Base-by-base conservation (phyloP, 2,329 filamentous ascomycete genomes). In the Phoma sp. region DNA sequence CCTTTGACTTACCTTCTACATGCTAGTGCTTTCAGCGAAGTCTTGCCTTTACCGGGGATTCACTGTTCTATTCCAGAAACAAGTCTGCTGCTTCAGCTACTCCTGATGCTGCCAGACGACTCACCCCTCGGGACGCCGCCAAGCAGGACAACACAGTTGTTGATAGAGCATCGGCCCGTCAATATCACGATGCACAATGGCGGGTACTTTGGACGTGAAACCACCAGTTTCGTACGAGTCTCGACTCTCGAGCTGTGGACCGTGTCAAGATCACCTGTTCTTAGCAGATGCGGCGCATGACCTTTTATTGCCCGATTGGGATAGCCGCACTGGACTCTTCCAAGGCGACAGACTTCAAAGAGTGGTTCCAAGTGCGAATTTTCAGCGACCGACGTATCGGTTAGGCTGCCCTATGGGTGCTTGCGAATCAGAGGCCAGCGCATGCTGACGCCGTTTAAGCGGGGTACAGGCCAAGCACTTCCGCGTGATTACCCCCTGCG, bases 201-300 rank as follows among this genome's bases (percentile, higher is more conserved):
- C 56, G 52, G 28, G 36, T 37, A 30, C 40, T n/a, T 40, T 39
- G 47, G 21, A 25, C 28, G 38, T 42, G 40, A 42, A 25, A 46
- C 29, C 36, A 32, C 14, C 15, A 34, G 39, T 34, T 28, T 56
- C 36, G 51, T 52, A 40, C 53, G 47, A 57, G 59, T 61, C 61
- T 67, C 64, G 61, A 59, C 59, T 57, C 51, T 33, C 12, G 39
- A 39, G 12, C 39, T 23, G 46, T 49, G 51, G 51, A 46, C 46
- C 51, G 40, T 54, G 51, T 49, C 33, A 34, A 45, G 40, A 45
- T 54, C 51, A 54, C 28, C 51, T 54, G 51, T 39, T 47, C 51
- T 29, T 40, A 49, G 29, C 20, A 28, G 39, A 49, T 43, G 51
- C 51, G 25, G 21, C 51, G 40, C 51, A 46, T 54, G 51, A 54